Evolutionary conservation across 768 basidiomycete species (phyloP).

Genomic region (Vishniacozyma victoriae): DNA sequence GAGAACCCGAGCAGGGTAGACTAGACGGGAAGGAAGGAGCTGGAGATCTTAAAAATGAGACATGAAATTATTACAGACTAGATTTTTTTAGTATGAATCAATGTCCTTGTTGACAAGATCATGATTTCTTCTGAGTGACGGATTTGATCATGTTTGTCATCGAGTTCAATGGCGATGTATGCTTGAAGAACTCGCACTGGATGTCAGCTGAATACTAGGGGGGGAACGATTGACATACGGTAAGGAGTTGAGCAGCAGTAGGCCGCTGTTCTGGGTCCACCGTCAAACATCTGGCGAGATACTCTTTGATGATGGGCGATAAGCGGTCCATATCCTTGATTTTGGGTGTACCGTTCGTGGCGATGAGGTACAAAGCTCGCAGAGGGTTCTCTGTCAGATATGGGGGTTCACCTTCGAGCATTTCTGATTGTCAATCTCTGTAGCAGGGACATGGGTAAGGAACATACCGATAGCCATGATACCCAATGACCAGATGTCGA

Average conservation of each 20-base stretch:
- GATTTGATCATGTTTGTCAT: conserved; percentile 35
- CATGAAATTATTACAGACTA: too few species aligned
- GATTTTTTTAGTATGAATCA: too few species aligned
- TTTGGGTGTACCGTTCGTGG: conserved; percentile 94
- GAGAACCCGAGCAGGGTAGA: too few species aligned
- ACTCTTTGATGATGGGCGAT: conserved; percentile 77
- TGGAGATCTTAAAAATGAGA: too few species aligned
- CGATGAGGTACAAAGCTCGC: conserved; percentile 89
- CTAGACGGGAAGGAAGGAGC: too few species aligned
- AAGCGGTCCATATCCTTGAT: conserved; percentile 83
- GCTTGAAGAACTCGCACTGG: conserved; percentile 38
- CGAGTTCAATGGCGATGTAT: conserved; percentile 27
- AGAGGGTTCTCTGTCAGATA: conserved; percentile 93
- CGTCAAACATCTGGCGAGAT: conserved; percentile 78
- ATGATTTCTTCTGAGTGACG: too few species aligned
- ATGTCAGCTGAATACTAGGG: conserved; percentile 5
- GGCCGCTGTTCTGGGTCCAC: conserved; percentile 94
- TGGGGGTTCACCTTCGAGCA: conserved; percentile 97
- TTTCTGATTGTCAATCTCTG: conserved; percentile 51
- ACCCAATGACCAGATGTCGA: conserved; percentile 93
- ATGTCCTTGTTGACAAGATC: too few species aligned
- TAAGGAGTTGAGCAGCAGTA: conserved; percentile 69
- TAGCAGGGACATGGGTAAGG: background rate
- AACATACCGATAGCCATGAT: conserved; percentile 82
- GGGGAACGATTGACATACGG: conserved; percentile 52